Conservation (phyloP, 805 yeast genomes). For the Pichia insulana region DNA sequence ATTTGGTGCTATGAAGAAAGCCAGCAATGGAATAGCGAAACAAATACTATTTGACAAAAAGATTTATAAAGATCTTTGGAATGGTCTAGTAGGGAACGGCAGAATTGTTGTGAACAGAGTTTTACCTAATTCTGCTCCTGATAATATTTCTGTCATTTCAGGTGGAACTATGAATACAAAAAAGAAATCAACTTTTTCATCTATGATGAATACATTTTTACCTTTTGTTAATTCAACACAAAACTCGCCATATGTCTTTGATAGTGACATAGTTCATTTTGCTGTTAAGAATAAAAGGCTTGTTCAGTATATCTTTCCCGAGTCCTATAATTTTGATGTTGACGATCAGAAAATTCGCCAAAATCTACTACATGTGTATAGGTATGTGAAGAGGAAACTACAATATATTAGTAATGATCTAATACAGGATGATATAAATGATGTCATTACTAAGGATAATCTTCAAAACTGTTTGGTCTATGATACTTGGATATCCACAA, state of each 20-base stretch:
- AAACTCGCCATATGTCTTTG: not conserved
- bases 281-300: conserved; percentile 58
- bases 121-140: conserved; percentile 25
- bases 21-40: conserved; percentile 44
- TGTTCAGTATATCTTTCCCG: conserved; percentile 47
- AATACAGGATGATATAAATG: conserved; percentile 2
- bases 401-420: conserved; percentile 1
- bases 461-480: conserved; percentile 2
- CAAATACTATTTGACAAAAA: conserved; percentile 31
- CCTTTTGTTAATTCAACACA: conserved; percentile 29
- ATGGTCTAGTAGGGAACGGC: conserved; percentile 6
- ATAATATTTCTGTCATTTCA: conserved; percentile 30
- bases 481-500: conserved; percentile 1
- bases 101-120: conserved; percentile 22
- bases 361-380: conserved; percentile 24
- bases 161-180: conserved; percentile 13
- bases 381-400: conserved; percentile 13
- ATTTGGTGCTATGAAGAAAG: conserved; percentile 64
- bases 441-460: not conserved
- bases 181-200: conserved; percentile 3
- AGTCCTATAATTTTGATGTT: conserved; percentile 14
- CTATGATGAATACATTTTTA: conserved; percentile 13
- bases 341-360: conserved; percentile 11
- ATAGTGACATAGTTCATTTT: conserved; percentile 41
- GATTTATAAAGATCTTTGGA: conserved; percentile 12